Base-by-base conservation (phyloP, 192 early-diverging fungal genomes). In the Backusella australiensis region DNA sequence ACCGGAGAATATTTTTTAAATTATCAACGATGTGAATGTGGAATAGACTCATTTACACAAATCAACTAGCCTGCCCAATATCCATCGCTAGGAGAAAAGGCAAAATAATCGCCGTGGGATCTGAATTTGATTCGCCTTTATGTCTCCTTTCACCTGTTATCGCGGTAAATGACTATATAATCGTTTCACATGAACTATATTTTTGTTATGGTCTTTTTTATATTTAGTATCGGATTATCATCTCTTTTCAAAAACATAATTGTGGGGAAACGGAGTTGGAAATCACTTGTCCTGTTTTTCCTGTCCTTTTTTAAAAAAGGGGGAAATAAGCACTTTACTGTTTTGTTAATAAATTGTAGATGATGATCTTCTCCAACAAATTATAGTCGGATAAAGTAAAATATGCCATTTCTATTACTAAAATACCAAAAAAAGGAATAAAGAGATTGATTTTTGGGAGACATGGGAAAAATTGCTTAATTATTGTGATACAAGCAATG, bases 391-490 rank as follows among this genome's bases (percentile, higher is more conserved):
- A 63, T 63, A 29, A 23, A 63, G 56, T 63, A 14, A 63, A 63
- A 29, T 63, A 63, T 63, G 1, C 56, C 56, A 29, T 26, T 63
- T 63, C 56, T 63, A 63, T 11, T 63, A 63, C n/a, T 63, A 63
- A 63, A 63, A 63, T 2, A 63, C 56, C 56, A 63, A 63, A 63
- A 59, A 26, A 63, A 63, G 56, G 26, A 63, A 63, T 63, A 63
- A 14, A 29, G 29, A 26, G 46, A 49, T 63, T 1, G 11, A 23
- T 63, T 63, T 59, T 63, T 39, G 38, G 52, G 1, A 29, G 26
- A 63, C 23, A 63, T 63, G 56, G 56, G 56, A 63, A 63, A 63
- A 63, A 3, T 29, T 9, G 26, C 3, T 63, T 63, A 14, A 29
- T 29, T 63, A 26, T 4, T 63, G 56, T 63, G 56, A 2, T 4